Conservation (phyloP, 2,329 filamentous ascomycete genomes). For the Fusarium verrucosum region DNA sequence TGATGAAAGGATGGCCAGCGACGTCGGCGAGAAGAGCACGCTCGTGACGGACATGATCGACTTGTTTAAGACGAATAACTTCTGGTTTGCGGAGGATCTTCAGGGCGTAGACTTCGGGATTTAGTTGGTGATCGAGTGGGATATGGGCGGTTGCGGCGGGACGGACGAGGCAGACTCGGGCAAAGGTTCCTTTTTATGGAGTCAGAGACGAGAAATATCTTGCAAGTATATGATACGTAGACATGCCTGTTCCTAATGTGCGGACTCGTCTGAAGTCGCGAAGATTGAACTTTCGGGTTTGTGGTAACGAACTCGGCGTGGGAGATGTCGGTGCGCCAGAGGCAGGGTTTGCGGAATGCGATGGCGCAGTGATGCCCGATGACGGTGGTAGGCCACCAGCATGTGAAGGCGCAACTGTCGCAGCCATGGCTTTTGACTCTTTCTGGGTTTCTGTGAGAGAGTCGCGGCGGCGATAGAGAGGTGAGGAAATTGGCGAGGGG, state of each 20-base stretch:
- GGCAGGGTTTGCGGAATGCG: slow-evolving; percentile 31
- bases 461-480: neutral
- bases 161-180: slow-evolving; percentile 80
- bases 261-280: slow-evolving; percentile 76
- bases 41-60: slow-evolving; percentile 87
- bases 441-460: neutral
- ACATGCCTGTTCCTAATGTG: slow-evolving; percentile 77
- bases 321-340: slow-evolving; percentile 14
- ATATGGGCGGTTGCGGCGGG: slow-evolving; percentile 63
- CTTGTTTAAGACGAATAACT: slow-evolving; percentile 84
- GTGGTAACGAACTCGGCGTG: slow-evolving; percentile 38
- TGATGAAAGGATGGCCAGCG: slow-evolving; percentile 85
- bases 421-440: slow-evolving; percentile 42
- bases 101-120: slow-evolving; percentile 74
- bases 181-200: slow-evolving; percentile 72
- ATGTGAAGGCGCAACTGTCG: slow-evolving; percentile 48
- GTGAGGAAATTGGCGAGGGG: neutral
- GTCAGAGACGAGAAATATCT: slow-evolving; percentile 3
- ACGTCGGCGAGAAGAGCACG: slow-evolving; percentile 80
- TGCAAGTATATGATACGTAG: neutral
- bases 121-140: slow-evolving; percentile 47
- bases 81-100: slow-evolving; percentile 80
- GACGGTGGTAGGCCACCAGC: slow-evolving; percentile 41
- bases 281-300: slow-evolving; percentile 46
- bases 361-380: slow-evolving; percentile 36